These are phyloP conservation scores for Nepenthes alata DNA, from an alignment of 179 eudicot genomes.

Conservation along the genomic window DNA sequence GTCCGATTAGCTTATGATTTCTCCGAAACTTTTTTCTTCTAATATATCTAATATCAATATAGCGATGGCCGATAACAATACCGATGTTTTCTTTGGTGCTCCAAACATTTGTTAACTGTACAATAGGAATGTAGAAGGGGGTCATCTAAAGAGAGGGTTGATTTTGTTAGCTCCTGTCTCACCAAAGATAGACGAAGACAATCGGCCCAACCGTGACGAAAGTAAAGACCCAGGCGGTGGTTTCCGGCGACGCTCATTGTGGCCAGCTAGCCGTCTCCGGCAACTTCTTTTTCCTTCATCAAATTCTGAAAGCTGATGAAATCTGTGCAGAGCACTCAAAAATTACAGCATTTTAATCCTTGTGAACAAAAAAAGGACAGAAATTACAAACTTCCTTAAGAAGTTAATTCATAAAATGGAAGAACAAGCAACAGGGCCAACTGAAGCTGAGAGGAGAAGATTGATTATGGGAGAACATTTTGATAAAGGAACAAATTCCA, in stretches of 20 bases:
- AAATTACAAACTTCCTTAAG: not conserved
- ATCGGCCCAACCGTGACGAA: conserved; percentile 55
- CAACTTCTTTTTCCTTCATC: conserved; percentile 23
- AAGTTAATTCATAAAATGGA: not conserved
- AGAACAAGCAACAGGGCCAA: not conserved
- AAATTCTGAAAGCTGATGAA: conserved; percentile 80
- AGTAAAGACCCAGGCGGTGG: conserved; percentile 70
- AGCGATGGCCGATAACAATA: too few relatives aligned
- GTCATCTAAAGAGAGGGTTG: not conserved
- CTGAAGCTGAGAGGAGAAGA: too few relatives aligned
- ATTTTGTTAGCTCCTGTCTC: conserved; percentile 4
- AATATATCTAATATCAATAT: too few relatives aligned
- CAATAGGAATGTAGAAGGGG: not conserved
- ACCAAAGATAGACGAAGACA: conserved; percentile 54
- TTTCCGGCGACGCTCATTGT: conserved; percentile 94
- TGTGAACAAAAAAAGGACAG: not conserved
- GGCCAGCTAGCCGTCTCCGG: conserved; percentile 85
- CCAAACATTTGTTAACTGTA: not conserved
- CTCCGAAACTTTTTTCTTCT: too few relatives aligned
- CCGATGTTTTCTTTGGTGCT: not conserved
- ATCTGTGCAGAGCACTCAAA: conserved; percentile 27
- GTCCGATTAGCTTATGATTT: too few relatives aligned
- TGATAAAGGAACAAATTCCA: too few relatives aligned
- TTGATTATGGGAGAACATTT: too few relatives aligned
- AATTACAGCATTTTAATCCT: not conserved